Percentiles rank a stretch among this genome's conserved stretches.
phyloP scores from a whole-genome alignment of 257 asterid genomes.

The Vinca minor region DNA sequence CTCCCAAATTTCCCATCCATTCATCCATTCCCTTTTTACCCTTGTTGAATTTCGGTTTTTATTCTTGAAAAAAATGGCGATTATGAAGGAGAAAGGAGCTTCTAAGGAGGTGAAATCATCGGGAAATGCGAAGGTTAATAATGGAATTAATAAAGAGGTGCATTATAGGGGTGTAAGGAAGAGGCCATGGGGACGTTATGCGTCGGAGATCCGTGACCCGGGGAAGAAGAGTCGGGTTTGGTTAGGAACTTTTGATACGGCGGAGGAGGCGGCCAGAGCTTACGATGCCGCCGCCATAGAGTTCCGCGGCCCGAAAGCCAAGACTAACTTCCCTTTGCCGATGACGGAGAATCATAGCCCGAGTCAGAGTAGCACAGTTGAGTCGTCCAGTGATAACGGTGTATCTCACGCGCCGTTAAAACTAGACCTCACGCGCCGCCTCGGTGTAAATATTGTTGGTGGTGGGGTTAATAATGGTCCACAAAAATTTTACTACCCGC shows the following conservation, averaged over 20 bases:
- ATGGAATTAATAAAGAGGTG: conserved; percentile 47
- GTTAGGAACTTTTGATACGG: conserved; percentile 89
- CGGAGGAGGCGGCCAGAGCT: conserved; percentile 91
- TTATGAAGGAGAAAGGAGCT: conserved; percentile 44
- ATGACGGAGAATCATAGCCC: conserved; percentile 44
- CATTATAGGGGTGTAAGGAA: conserved; percentile 80
- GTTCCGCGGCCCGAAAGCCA: conserved; percentile 83
- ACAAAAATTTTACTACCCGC: conserved; percentile 35
- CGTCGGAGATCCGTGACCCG: conserved; percentile 94
- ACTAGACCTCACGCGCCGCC: conserved; percentile 81
- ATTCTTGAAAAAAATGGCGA: conserved; percentile 31
- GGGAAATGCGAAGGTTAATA: conserved; percentile 23
- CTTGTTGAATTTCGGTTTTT: background rate
- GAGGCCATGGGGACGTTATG: conserved; percentile 99
- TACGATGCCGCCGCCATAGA: conserved; percentile 73
- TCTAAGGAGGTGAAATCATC: conserved; percentile 5
- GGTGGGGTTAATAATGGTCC: conserved; percentile 3
- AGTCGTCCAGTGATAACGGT: conserved; percentile 49
- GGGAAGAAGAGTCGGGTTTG: conserved; percentile 82
- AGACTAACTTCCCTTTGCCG: conserved; percentile 60
- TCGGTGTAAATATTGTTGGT: conserved; percentile 24
- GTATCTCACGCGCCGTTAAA: conserved; percentile 43
- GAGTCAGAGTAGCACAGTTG: conserved; percentile 75
- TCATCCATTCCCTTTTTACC: conserved; percentile 10
- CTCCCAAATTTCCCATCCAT: conserved; percentile 9